Conservation (phyloP, 2,329 filamentous ascomycete species). For the Metarhizium sp. region DNA sequence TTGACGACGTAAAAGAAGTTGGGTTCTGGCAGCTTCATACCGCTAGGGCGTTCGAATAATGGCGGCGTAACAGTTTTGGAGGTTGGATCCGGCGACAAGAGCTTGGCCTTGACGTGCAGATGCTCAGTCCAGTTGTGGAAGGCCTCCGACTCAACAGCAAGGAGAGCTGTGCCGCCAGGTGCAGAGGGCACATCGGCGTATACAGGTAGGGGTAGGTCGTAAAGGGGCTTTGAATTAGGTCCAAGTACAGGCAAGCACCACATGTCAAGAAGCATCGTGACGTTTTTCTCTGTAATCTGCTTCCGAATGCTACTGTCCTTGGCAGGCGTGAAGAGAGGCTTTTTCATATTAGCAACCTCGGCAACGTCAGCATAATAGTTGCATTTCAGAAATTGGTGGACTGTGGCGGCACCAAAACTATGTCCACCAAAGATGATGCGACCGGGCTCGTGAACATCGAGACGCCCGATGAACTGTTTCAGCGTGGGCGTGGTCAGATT, state of each 20-base stretch:
- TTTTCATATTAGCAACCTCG: constrained; percentile 35
- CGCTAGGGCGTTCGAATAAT: constrained; percentile 32
- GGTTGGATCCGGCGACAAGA: constrained; percentile 49
- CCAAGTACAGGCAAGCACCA: constrained; percentile 69
- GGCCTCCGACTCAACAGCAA: constrained; percentile 65
- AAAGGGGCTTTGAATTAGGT: constrained; percentile 52
- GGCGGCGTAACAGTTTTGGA: constrained; percentile 30
- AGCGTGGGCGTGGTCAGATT: constrained; percentile 43
- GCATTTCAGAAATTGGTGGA: constrained; percentile 69
- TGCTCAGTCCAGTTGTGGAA: constrained; percentile 75
- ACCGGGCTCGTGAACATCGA: constrained; percentile 63
- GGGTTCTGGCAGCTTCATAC: constrained; percentile 38
- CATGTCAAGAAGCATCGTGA: constrained; percentile 65
- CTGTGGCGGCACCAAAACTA: constrained; percentile 69
- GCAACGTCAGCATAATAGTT: constrained; percentile 55
- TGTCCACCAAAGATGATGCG: constrained; percentile 70
- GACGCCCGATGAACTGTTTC: constrained; percentile 45
- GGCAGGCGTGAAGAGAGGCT: constrained; percentile 52
- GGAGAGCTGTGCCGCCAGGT: constrained; percentile 47
- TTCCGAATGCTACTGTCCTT: constrained; percentile 43
- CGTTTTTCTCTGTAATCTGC: constrained; percentile 60
- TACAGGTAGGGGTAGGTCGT: constrained; percentile 62
- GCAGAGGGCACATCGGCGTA: constrained; percentile 45
- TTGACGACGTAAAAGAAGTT: constrained; percentile 65
- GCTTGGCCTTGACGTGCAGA: constrained; percentile 56